phyloP scores from a whole-genome alignment of 2,329 filamentous ascomycete genomes.

The Aspergillus thermomutatus region DNA sequence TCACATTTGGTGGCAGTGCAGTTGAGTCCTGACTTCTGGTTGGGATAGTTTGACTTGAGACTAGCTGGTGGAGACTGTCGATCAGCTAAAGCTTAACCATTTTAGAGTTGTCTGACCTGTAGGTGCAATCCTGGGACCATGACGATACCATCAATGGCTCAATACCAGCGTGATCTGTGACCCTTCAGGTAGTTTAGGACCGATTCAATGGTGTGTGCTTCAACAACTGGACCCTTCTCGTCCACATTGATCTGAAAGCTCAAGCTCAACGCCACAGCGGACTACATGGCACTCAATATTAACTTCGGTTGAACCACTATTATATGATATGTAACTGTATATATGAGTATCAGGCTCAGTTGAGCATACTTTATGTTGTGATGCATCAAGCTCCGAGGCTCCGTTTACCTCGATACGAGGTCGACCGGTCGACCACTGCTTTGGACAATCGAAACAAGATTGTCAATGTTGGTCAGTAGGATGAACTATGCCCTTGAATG shows the following conservation, averaged over 20 bases:
- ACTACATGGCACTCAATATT: background rate
- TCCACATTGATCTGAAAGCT: background rate
- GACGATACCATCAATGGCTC: background rate
- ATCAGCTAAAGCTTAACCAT: conserved; percentile 2
- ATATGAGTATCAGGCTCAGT: too few relatives aligned
- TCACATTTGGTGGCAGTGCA: background rate
- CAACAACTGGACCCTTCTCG: background rate
- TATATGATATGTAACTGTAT: too few relatives aligned
- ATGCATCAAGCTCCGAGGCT: too few relatives aligned
- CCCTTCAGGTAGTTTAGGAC: background rate
- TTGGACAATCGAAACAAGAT: too few relatives aligned
- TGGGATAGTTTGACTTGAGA: background rate
- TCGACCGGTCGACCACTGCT: too few relatives aligned
- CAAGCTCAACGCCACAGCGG: background rate
- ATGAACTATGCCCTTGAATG: background rate
- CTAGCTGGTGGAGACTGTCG: background rate
- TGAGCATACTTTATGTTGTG: too few relatives aligned
- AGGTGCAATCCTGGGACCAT: background rate
- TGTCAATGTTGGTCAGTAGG: background rate
- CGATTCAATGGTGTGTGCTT: background rate
- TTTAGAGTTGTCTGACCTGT: background rate
- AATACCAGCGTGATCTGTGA: background rate
- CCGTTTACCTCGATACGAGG: too few relatives aligned
- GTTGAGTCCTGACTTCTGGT: background rate
- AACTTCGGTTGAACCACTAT: background rate